Percentiles rank a stretch among this genome's conserved stretches.
Conservation (phyloP, 305 asterid species). For the Solanum chacoense region DNA sequence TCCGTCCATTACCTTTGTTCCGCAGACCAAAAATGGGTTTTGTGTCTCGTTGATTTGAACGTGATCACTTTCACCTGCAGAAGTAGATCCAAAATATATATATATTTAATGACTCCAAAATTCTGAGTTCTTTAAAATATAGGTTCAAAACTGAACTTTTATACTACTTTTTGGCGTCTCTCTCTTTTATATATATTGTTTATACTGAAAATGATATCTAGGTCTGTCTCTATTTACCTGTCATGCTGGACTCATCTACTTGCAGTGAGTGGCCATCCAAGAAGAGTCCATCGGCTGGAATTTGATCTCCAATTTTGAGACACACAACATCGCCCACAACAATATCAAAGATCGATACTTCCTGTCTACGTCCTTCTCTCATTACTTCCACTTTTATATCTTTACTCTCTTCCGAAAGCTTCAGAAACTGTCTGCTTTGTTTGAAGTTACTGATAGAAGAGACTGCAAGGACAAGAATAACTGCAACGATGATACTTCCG, state of each 20-base stretch:
- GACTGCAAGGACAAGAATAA: slow-evolving; percentile 17
- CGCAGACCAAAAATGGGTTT: slow-evolving; percentile 21
- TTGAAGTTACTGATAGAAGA: slow-evolving; percentile 13
- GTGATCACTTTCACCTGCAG: slow-evolving; percentile 15
- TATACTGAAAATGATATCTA: neutral
- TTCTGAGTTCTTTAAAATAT: neutral
- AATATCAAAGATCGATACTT: slow-evolving; percentile 8
- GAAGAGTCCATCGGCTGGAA: slow-evolving; percentile 24
- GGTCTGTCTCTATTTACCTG: slow-evolving; percentile 3
- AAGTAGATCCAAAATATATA: neutral
- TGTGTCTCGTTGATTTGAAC: slow-evolving; percentile 7
- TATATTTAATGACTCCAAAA: neutral
- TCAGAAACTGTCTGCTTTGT: slow-evolving; percentile 14
- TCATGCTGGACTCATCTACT: slow-evolving; percentile 18
- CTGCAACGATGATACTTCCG: slow-evolving; percentile 24
- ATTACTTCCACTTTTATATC: slow-evolving; percentile 15
- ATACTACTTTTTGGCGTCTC: neutral
- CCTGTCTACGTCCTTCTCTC: slow-evolving; percentile 16
- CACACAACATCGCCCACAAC: slow-evolving; percentile 15
- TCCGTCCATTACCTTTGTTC: slow-evolving; percentile 20
- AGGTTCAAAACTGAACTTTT: neutral
- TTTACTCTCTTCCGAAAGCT: slow-evolving; percentile 16
- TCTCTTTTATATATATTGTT: neutral
- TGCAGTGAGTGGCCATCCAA: slow-evolving; percentile 20
- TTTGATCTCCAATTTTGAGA: slow-evolving; percentile 10